These are phyloP conservation scores for Wickerhamiella kurtzmanii DNA, from an alignment of 805 yeast species.

Conservation along the genomic window DNA sequence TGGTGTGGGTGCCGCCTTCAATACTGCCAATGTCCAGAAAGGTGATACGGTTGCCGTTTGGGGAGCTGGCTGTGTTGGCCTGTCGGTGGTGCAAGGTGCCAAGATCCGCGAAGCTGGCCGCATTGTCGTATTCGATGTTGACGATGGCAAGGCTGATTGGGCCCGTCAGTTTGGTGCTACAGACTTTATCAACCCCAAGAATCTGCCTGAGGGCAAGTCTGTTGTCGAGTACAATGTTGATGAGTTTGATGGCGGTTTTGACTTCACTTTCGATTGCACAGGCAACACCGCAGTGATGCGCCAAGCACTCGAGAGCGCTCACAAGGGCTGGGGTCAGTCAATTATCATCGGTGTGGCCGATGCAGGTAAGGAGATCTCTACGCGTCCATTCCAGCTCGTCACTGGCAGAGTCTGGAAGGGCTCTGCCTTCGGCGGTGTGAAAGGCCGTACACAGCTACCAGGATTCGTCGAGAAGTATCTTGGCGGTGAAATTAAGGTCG, in stretches of 20 bases:
- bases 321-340: constrained; percentile 98
- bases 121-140: constrained; percentile 72
- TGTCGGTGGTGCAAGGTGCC: constrained; percentile 94
- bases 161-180: constrained; percentile 88
- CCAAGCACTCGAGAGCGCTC: constrained; percentile 90
- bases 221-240: constrained; percentile 66
- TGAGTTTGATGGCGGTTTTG: constrained; percentile 94
- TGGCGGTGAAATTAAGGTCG: constrained; percentile 71
- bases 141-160: constrained; percentile 74
- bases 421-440: constrained; percentile 98
- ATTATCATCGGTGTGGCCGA: constrained; percentile 96
- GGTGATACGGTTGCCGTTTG: constrained; percentile 94
- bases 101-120: constrained; percentile 65
- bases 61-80: constrained; percentile 97
- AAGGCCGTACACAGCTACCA: constrained; percentile 93
- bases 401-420: constrained; percentile 99
- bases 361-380: constrained; percentile 91
- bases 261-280: constrained; percentile 93
- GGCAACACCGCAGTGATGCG: constrained; percentile 95
- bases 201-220: constrained; percentile 42
- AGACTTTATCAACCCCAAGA: constrained; percentile 77
- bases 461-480: constrained; percentile 76
- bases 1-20: constrained; percentile 94
- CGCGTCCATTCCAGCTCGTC: constrained; percentile 97
- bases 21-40: constrained; percentile 77